Conservation (phyloP, 768 basidiomycete genomes). For the Cystofilobasidium capitatum region DNA sequence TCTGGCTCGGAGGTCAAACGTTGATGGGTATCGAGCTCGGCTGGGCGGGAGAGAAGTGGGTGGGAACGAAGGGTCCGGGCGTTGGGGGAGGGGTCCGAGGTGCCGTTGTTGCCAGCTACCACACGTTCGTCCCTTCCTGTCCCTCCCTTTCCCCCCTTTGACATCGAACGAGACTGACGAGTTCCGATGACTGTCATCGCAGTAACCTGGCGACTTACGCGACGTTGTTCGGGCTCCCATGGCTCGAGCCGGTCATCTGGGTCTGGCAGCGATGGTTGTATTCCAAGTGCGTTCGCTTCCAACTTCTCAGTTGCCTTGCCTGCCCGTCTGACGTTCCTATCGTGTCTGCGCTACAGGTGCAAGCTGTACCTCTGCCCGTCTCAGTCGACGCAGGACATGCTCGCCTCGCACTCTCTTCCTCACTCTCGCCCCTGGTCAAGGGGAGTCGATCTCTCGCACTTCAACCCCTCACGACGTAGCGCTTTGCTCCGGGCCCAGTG, state of each 20-base stretch:
- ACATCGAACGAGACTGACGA: background rate
- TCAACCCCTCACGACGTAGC: slow-evolving; percentile 37
- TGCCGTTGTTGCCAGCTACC: slow-evolving; percentile 42
- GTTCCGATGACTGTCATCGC: background rate
- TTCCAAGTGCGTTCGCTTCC: slow-evolving; percentile 32
- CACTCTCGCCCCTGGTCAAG: slow-evolving; percentile 43
- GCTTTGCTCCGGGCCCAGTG: slow-evolving; percentile 34
- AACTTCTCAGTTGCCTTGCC: background rate
- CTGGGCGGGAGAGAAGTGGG: slow-evolving; percentile 40
- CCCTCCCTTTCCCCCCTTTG: too few relatives aligned
- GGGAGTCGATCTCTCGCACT: slow-evolving; percentile 41
- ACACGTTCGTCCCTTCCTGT: slow-evolving; percentile 36
- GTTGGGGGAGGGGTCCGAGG: slow-evolving; percentile 36
- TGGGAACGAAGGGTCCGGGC: slow-evolving; percentile 33
- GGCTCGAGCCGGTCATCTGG: slow-evolving; percentile 44
- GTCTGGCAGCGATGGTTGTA: slow-evolving; percentile 37
- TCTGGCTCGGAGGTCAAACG: slow-evolving; percentile 46
- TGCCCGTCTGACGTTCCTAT: background rate
- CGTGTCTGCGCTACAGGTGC: slow-evolving; percentile 29
- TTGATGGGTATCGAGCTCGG: slow-evolving; percentile 42
- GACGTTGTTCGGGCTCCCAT: slow-evolving; percentile 41
- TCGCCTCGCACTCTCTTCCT: slow-evolving; percentile 36
- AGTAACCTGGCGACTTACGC: slow-evolving; percentile 43
- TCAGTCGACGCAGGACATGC: slow-evolving; percentile 40
- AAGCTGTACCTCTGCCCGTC: slow-evolving; percentile 43